Evolutionary conservation across 441 rosid genomes (phyloP), one percentile per base, ranked within the genome.

Genomic region (Melastoma candidum): DNA sequence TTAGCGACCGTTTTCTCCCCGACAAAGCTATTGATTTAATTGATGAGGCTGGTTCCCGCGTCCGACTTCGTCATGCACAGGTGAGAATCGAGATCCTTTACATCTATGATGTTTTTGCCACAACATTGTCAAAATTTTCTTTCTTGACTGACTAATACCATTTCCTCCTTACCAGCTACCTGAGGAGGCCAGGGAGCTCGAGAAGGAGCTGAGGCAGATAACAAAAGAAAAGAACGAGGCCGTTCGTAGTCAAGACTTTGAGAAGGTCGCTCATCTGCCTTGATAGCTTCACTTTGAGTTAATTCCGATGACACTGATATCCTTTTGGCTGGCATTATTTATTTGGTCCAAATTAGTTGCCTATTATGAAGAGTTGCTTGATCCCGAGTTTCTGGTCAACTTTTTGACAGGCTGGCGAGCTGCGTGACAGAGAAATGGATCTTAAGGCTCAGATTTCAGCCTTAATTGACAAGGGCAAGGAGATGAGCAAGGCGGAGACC

Each of bases 41-140:
- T 50, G 97, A 93, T 77, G 98, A 93, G 76, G 98, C 97, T 59
- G 98, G 98, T 57, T 93, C 98, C 67, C 85, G 98, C 32, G 97
- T 93, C 70, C 83, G 95, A 13, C 88, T 93, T 64, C 93, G 84
- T 56, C 96, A 93, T 71, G 95, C 87, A 48, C 90, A 86, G 96
- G 97, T 78, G 22, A 17, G 22, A 17, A 17, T 17, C 22, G 22
- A 17, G 53, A 47, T 47, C 58, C 63, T 56, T 57, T 51, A 43
- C 22, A 10, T 26, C 32, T n/a, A 17, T 4, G 32, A 2, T 22
- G 9, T 2, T 47, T 41, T 13, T 32, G 24, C 12, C 17, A 12
- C 44, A 51, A 29, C n/a, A 49, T 17, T 13, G 22, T 10, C 47
- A 9, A 46, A 12, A 10, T 24, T 44, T 12, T 44, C 1, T 10